A percentile compares a stretch with the other conserved stretches of the same genome.
Evolutionary conservation across 2,329 filamentous ascomycete genomes (phyloP).

Genomic region (Nemania bipapillata): DNA sequence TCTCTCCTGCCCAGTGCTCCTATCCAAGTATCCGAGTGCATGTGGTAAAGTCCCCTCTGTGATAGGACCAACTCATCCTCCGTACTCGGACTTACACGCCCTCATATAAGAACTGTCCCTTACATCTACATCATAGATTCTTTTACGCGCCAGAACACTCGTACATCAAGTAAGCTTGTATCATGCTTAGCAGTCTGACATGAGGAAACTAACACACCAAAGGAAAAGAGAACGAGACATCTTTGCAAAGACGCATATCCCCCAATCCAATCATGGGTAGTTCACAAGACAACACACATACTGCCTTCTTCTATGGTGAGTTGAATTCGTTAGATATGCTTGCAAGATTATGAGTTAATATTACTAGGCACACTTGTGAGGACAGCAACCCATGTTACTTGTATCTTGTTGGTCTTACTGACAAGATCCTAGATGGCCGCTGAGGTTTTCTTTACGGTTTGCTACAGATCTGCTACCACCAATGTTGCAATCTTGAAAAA

Average conservation of each 20-base stretch:
- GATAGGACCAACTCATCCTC: neutral
- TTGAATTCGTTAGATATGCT: neutral
- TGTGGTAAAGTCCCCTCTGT: neutral
- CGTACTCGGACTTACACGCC: neutral
- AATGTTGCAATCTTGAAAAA: constrained; percentile 56
- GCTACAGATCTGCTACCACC: constrained; percentile 70
- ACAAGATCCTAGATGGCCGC: constrained; percentile 73
- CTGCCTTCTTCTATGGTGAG: constrained; percentile 69
- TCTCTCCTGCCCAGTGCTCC: no score
- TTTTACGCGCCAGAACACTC: neutral
- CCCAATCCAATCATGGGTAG: constrained; percentile 30
- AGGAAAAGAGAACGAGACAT: neutral
- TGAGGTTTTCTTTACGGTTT: constrained; percentile 85
- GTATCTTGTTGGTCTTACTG: constrained; percentile 20
- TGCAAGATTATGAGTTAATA: constrained; percentile 41
- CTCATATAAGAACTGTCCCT: neutral
- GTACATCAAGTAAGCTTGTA: neutral
- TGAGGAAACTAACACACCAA: neutral
- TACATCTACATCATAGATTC: neutral
- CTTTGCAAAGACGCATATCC: neutral
- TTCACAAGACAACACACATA: constrained; percentile 45
- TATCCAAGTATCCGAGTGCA: no score
- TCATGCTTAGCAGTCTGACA: neutral
- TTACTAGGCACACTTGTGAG: constrained; percentile 54
- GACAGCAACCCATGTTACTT: neutral